Conservation (phyloP, 768 basidiomycete species). For the Tubosaeta brunneosetosa region DNA sequence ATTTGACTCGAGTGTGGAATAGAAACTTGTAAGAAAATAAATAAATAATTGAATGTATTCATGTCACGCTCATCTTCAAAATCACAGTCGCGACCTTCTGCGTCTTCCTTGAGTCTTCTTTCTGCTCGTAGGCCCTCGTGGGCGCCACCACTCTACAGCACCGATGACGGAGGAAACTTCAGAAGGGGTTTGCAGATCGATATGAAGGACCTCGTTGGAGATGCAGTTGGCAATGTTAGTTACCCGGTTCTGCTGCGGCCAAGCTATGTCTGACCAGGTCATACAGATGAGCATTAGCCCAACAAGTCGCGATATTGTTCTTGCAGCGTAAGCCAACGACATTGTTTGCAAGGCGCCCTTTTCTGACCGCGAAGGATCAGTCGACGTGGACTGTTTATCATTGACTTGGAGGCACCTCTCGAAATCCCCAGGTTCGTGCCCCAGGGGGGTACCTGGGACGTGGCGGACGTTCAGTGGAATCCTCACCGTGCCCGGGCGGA, state of each 20-base stretch:
- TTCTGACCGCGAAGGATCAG: conserved; percentile 28
- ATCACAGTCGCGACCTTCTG: conserved; percentile 10
- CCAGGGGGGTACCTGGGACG: conserved; percentile 95
- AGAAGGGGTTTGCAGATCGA: conserved; percentile 63
- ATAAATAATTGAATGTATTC: background rate
- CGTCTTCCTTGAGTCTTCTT: conserved; percentile 25
- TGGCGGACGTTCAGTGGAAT: conserved; percentile 91
- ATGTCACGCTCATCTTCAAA: conserved; percentile 28
- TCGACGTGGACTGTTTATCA: conserved; percentile 89
- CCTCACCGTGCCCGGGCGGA: conserved; percentile 72
- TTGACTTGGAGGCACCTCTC: conserved; percentile 85
- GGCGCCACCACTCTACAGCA: conserved; percentile 29
- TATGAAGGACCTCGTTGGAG: conserved; percentile 75
- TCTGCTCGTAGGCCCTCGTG: conserved; percentile 33
- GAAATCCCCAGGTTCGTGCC: conserved; percentile 91
- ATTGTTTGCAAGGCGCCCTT: background rate
- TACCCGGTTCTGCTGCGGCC: background rate
- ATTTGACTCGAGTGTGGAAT: background rate
- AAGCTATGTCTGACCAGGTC: conserved; percentile 5
- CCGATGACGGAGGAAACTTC: conserved; percentile 59
- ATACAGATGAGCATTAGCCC: conserved; percentile 88
- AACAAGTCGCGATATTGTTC: conserved; percentile 78
- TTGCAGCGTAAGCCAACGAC: conserved; percentile 65
- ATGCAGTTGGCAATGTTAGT: conserved; percentile 79
- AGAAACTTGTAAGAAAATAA: background rate